These are phyloP conservation scores for Prunus campanulata DNA, from an alignment of 306 rosid genomes.

Conservation along the genomic window DNA sequence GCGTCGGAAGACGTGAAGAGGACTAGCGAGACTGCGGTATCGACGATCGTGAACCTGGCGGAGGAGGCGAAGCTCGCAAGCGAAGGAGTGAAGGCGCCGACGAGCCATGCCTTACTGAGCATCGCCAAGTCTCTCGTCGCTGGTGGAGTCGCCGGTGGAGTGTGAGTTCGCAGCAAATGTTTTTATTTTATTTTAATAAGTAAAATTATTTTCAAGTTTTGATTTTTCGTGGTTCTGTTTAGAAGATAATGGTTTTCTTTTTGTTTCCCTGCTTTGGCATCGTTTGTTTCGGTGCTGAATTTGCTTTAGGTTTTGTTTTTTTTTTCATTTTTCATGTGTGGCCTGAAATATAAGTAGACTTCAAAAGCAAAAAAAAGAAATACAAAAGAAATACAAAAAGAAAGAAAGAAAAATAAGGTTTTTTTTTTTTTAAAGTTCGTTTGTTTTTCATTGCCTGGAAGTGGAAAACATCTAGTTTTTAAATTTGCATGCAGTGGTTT, in stretches of 20 bases:
- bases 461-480: not conserved
- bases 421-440: not conserved
- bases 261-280: not conserved
- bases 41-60: conserved; percentile 42
- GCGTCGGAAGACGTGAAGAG: conserved; percentile 45
- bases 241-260: not conserved
- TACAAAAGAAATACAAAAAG: too few relatives aligned
- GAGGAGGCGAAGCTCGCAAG: conserved; percentile 44
- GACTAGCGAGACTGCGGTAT: conserved; percentile 33
- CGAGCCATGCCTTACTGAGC: conserved; percentile 37
- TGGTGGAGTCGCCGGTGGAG: conserved; percentile 79
- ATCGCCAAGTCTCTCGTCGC: conserved; percentile 66
- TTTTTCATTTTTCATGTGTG: not conserved
- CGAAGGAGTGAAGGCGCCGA: conserved; percentile 46
- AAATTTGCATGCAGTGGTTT: not conserved
- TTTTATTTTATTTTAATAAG: not conserved
- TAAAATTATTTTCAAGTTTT: not conserved
- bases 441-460: not conserved
- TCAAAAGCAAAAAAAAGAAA: too few relatives aligned
- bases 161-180: conserved; percentile 41
- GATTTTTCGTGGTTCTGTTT: not conserved
- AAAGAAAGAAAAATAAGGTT: too few relatives aligned
- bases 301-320: not conserved
- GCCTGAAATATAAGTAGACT: not conserved
- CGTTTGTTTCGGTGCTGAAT: not conserved